Base-by-base conservation (phyloP, 345 rosid species). In the Bretschneidera sinensis region DNA sequence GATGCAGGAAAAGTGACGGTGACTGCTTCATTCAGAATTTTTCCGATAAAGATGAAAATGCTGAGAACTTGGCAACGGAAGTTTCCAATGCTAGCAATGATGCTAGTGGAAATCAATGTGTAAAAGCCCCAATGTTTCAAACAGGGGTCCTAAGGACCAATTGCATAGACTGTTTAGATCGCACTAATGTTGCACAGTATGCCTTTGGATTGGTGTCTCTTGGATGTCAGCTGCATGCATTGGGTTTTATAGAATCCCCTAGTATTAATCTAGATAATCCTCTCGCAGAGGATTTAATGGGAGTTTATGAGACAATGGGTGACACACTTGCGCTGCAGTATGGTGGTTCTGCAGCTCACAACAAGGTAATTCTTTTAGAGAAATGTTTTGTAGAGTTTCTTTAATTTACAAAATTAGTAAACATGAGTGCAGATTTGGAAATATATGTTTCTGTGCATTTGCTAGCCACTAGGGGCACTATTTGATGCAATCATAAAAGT, bases 291-390 rank as follows among this genome's bases (percentile, higher is more conserved):
- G 79, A 81, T 54, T 78, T 94, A 57, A 94, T 90, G 95, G 67
- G 70, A 70, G 62, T 79, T 54, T 94, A 94, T 65, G 97, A 94
- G 79, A 70, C 78, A 43, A 94, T 94, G 99, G 99, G 99, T 1
- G 99, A 94, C 78, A 89, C 86, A 15, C 97, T 92, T 70, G 97
- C 98, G 1, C 73, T 83, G 49, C 98, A 94, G 64, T 94, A 94
- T 76, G 99, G 99, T 59, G 99, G 99, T 45, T 94, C 99, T 18
- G 89, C 97, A 17, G 99, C 99, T 23, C 99, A 94, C 68, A 94
- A 87, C 81, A 94, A 94, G 94, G 99, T 88, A 76, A 22, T 33
- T 4, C 15, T 19, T n/a, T 39, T 39, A 39, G 45, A 39, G 4
- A 7, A 14, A 1, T 39, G 10, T 39, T 39, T 9, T 13, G 1